Conservation (phyloP, 2,329 filamentous ascomycete species). For the Fusarium sp. region DNA sequence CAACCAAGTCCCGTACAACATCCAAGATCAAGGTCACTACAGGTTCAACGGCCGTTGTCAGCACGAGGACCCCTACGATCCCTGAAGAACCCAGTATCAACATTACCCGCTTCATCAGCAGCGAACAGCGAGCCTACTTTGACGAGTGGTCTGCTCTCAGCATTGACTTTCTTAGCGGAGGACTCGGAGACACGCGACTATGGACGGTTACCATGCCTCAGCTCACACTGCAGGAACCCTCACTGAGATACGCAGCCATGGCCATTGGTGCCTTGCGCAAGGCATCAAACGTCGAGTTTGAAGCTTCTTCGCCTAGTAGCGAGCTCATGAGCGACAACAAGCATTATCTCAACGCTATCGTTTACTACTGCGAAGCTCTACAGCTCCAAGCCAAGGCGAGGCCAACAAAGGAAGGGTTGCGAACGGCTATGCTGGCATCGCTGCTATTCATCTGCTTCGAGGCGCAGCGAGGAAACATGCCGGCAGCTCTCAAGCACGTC, state of each 20-base stretch:
- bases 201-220: slow-evolving; percentile 57
- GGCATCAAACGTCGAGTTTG: slow-evolving; percentile 45
- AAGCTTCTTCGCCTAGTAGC: slow-evolving; percentile 25
- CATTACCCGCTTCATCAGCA: slow-evolving; percentile 49
- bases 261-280: slow-evolving; percentile 54
- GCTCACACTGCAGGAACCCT: slow-evolving; percentile 52
- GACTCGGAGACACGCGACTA: slow-evolving; percentile 49
- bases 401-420: slow-evolving; percentile 51
- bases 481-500: slow-evolving; percentile 55
- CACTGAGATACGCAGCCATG: slow-evolving; percentile 55
- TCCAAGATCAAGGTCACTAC: slow-evolving; percentile 33
- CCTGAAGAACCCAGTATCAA: slow-evolving; percentile 51
- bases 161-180: slow-evolving; percentile 51
- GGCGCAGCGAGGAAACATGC: slow-evolving; percentile 53
- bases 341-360: slow-evolving; percentile 55
- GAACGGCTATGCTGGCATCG: slow-evolving; percentile 54
- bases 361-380: slow-evolving; percentile 56
- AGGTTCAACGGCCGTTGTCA: slow-evolving; percentile 43
- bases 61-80: slow-evolving; percentile 47
- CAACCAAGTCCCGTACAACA: slow-evolving; percentile 14
- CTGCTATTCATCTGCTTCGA: slow-evolving; percentile 57
- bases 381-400: slow-evolving; percentile 53
- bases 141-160: slow-evolving; percentile 53
- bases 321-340: slow-evolving; percentile 47
- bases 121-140: slow-evolving; percentile 53